These are phyloP conservation scores for Dichotomocladium elegans DNA, from an alignment of 371 early-diverging fungal species.

Conservation along the genomic window DNA sequence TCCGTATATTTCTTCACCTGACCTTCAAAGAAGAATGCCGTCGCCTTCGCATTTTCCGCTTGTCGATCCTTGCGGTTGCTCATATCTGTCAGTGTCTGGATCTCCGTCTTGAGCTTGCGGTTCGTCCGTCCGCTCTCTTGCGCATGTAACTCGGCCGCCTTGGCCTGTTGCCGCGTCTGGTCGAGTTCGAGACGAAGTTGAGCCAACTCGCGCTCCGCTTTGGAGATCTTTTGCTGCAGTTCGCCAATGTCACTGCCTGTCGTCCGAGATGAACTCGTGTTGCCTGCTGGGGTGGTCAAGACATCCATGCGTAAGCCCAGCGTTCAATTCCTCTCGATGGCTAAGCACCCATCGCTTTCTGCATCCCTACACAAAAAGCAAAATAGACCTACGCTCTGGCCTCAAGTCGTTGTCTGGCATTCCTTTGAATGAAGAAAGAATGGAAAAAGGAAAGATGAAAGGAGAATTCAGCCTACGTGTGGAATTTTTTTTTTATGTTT, in stretches of 20 bases:
- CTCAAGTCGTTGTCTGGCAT: slow-evolving; percentile 7
- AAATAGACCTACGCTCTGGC: slow-evolving; percentile 4
- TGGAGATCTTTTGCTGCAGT: slow-evolving; percentile 42
- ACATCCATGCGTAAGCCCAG: background rate
- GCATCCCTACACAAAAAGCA: background rate
- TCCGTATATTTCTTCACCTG: slow-evolving; percentile 51
- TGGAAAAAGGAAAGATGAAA: no score
- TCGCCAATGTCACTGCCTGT: slow-evolving; percentile 51
- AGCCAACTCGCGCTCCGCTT: slow-evolving; percentile 37
- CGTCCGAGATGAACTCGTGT: slow-evolving; percentile 18
- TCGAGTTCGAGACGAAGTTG: slow-evolving; percentile 33
- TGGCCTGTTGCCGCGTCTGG: slow-evolving; percentile 44
- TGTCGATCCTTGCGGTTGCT: slow-evolving; percentile 50
- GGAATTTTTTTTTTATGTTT: no score
- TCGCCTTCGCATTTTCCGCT: slow-evolving; percentile 49
- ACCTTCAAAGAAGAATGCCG: slow-evolving; percentile 49
- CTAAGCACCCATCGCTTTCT: background rate
- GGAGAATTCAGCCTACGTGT: no score
- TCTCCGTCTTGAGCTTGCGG: slow-evolving; percentile 44
- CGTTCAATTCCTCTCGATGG: background rate
- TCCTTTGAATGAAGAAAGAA: no score
- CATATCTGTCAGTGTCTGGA: slow-evolving; percentile 50
- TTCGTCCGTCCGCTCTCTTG: slow-evolving; percentile 47
- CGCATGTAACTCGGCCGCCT: slow-evolving; percentile 40
- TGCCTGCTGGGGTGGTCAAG: background rate